Evolutionary conservation across 805 yeast species (phyloP).

Genomic region (Suhomyces faveliae): DNA sequence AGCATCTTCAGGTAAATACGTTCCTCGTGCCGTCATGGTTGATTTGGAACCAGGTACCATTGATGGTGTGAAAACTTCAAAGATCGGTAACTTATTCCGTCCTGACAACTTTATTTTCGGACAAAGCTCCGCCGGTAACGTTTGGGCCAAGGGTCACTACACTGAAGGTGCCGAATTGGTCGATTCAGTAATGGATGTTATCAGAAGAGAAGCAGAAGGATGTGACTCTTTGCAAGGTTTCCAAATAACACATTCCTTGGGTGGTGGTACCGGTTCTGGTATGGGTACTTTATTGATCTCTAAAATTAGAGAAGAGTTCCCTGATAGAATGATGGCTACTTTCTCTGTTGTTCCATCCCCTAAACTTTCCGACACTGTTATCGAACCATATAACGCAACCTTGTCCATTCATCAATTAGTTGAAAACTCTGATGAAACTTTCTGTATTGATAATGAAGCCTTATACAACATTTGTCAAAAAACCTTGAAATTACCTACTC

Average conservation of each 20-base stretch:
- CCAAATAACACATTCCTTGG: constrained; percentile 65
- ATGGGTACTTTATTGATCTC: constrained; percentile 88
- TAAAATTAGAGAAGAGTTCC: constrained; percentile 86
- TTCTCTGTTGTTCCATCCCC: constrained; percentile 93
- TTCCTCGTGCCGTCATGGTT: constrained; percentile 88
- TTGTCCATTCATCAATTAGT: constrained; percentile 88
- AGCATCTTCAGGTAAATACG: constrained; percentile 84
- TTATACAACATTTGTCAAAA: constrained; percentile 84
- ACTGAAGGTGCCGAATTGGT: constrained; percentile 95
- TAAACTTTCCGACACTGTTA: constrained; percentile 88
- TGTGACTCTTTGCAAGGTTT: constrained; percentile 93
- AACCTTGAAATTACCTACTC: constrained; percentile 78
- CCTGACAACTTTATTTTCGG: constrained; percentile 91
- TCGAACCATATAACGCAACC: constrained; percentile 93
- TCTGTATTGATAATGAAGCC: constrained; percentile 94
- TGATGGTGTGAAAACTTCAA: constrained; percentile 76
- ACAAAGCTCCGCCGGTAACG: constrained; percentile 91
- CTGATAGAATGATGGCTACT: constrained; percentile 95
- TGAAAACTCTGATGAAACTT: constrained; percentile 88
- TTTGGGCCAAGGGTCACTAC: constrained; percentile 97
- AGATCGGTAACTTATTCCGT: constrained; percentile 83
- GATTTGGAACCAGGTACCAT: constrained; percentile 95
- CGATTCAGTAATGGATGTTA: constrained; percentile 83
- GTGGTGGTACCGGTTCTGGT: constrained; percentile 95
- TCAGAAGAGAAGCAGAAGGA: constrained; percentile 91